Evolutionary conservation across 2,329 filamentous ascomycete species (phyloP).

Genomic region (Coleophoma eucalyptorum): DNA sequence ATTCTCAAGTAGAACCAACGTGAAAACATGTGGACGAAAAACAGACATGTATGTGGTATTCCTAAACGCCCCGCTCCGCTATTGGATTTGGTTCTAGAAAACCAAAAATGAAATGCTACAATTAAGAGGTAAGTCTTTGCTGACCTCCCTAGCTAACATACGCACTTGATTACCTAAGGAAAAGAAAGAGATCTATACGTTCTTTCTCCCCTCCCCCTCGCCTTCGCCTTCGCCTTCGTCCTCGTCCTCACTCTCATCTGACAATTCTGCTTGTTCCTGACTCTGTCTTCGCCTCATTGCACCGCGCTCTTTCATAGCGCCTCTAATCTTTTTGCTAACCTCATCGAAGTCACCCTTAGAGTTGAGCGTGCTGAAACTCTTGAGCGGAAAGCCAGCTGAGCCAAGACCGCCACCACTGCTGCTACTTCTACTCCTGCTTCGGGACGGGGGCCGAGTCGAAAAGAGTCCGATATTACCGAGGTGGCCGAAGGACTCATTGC

Average conservation of each 20-base stretch:
- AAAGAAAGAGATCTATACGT: constrained; percentile 9
- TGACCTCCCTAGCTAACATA: no score
- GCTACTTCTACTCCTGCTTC: constrained; percentile 67
- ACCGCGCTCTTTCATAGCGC: constrained; percentile 79
- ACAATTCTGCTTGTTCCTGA: constrained; percentile 28
- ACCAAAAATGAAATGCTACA: not conserved
- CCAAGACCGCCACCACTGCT: constrained; percentile 62
- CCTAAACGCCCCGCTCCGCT: not conserved
- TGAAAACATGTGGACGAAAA: no score
- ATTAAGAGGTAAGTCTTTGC: no score
- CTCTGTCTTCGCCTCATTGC: constrained; percentile 43
- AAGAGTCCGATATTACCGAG: constrained; percentile 87
- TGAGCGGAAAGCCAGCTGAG: constrained; percentile 59
- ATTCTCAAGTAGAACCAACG: no score
- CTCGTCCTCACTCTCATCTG: constrained; percentile 36
- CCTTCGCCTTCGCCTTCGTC: constrained; percentile 33
- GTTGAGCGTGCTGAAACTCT: constrained; percentile 65
- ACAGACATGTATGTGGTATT: not conserved
- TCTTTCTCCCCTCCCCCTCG: constrained; percentile 19
- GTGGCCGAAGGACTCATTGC: constrained; percentile 92
- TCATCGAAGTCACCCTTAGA: constrained; percentile 73
- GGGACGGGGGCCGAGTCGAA: constrained; percentile 79
- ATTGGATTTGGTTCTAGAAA: not conserved
- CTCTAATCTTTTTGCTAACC: constrained; percentile 78
- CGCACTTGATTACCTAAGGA: no score